These are phyloP conservation scores for Calonectria multiphialidica DNA, from an alignment of 2,329 filamentous ascomycete species.

Conservation along the genomic window DNA sequence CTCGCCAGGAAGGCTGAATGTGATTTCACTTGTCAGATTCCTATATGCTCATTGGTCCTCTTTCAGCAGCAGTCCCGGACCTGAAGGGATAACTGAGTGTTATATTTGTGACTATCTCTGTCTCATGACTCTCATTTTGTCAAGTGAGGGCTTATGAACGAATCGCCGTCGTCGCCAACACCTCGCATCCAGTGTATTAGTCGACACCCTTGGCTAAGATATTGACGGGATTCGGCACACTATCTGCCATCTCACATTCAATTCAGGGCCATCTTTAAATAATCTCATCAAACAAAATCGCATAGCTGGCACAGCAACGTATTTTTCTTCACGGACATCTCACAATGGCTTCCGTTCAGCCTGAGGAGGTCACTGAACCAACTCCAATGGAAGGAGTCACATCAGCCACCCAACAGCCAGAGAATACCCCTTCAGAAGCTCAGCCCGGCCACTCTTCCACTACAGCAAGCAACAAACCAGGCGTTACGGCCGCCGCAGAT, in stretches of 20 bases:
- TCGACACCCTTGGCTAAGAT: neutral
- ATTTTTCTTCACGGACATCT: neutral
- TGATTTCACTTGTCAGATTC: neutral
- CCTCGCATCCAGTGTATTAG: conserved; percentile 12
- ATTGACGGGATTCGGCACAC: neutral
- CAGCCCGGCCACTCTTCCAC: conserved; percentile 9
- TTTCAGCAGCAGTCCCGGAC: neutral
- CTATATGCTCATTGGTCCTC: neutral
- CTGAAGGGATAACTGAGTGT: neutral
- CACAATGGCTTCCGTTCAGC: conserved; percentile 23
- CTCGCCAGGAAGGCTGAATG: neutral
- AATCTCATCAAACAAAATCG: neutral
- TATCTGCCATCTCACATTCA: neutral
- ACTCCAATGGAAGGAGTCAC: conserved; percentile 23
- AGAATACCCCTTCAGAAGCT: conserved; percentile 12
- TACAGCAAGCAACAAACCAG: conserved; percentile 7
- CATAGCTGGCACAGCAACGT: neutral
- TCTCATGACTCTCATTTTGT: neutral
- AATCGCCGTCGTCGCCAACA: neutral
- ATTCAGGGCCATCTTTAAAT: neutral
- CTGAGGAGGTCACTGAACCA: conserved; percentile 7
- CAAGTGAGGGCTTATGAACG: neutral
- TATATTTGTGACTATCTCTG: neutral
- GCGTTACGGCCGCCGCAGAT: conserved; percentile 16
- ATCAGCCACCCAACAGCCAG: conserved; percentile 5